Percentiles rank a stretch among this genome's conserved stretches.
Evolutionary conservation across 306 rosid species (phyloP).

Genomic region (Prosopis cineraria): DNA sequence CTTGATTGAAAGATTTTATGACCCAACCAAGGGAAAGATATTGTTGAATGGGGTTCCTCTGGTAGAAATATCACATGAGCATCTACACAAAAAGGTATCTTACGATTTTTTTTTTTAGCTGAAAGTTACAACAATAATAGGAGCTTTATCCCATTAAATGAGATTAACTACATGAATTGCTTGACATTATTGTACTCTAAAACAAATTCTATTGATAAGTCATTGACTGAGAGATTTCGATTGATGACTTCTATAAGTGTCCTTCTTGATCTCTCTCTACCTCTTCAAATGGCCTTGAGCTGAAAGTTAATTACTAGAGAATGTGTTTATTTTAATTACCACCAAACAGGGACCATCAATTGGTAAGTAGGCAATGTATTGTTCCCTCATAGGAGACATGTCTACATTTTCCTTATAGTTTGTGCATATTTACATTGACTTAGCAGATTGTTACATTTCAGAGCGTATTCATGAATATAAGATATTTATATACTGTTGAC

Average conservation of each 20-base stretch:
- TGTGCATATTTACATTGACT: not conserved
- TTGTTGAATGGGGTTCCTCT: conserved; percentile 73
- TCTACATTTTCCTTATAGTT: not conserved
- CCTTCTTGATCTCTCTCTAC: too few species aligned
- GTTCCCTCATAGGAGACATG: conserved; percentile 13
- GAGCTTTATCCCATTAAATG: too few species aligned
- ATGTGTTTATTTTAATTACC: not conserved
- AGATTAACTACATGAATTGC: too few species aligned
- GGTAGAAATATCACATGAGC: conserved; percentile 73
- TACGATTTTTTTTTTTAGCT: too few species aligned
- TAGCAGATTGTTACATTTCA: conserved; percentile 1
- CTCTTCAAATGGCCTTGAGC: too few species aligned
- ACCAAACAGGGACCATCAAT: not conserved
- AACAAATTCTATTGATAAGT: too few species aligned
- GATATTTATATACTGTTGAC: not conserved
- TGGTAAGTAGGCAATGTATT: conserved; percentile 21
- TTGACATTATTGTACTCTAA: too few species aligned
- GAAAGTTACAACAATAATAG: too few species aligned
- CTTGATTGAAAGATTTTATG: conserved; percentile 87
- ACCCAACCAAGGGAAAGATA: conserved; percentile 75
- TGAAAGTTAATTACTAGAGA: conserved; percentile 1
- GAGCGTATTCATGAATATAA: not conserved
- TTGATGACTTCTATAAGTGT: too few species aligned
- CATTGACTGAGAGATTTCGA: too few species aligned
- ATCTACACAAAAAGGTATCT: conserved; percentile 77